phyloP scores from a whole-genome alignment of 2,329 filamentous ascomycete species.

The Colletotrichum gigasporum region DNA sequence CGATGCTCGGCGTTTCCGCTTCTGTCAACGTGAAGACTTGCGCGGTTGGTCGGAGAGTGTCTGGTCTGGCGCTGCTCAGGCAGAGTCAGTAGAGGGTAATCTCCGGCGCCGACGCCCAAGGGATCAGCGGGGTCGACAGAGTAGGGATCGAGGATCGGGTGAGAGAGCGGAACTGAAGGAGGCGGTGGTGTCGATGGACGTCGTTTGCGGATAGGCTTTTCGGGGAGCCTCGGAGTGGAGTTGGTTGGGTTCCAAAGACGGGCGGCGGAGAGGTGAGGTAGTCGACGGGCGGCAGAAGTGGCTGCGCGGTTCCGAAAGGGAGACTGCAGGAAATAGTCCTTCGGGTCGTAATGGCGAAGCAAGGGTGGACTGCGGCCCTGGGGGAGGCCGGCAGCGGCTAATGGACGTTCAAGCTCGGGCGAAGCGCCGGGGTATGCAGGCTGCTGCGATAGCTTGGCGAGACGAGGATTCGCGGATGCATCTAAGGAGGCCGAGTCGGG shows the following conservation, averaged over 20 bases:
- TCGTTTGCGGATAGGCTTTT: conserved; percentile 47
- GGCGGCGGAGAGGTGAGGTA: conserved; percentile 54
- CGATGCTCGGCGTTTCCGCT: conserved; percentile 56
- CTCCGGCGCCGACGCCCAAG: conserved; percentile 50
- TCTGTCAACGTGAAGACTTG: conserved; percentile 62
- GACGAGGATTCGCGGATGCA: conserved; percentile 41
- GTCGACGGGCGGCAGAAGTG: conserved; percentile 40
- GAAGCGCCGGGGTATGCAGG: conserved; percentile 40
- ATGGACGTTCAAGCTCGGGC: conserved; percentile 18
- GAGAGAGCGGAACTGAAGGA: conserved; percentile 59
- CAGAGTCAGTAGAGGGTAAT: conserved; percentile 62
- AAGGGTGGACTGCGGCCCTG: conserved; percentile 31
- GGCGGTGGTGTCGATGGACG: conserved; percentile 64
- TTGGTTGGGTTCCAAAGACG: conserved; percentile 71
- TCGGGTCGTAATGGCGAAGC: conserved; percentile 23
- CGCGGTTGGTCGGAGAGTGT: conserved; percentile 52
- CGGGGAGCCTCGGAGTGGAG: conserved; percentile 59
- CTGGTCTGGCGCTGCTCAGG: conserved; percentile 59
- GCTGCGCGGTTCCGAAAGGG: conserved; percentile 56
- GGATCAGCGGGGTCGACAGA: conserved; percentile 47
- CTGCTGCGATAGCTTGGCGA: conserved; percentile 43
- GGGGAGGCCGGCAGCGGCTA: conserved; percentile 30
- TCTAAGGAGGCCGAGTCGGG: conserved; percentile 39
- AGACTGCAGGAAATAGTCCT: conserved; percentile 41
- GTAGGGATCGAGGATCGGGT: conserved; percentile 51